phyloP scores from a whole-genome alignment of 1,284 basidiomycete species.

The Agroathelia rolfsii region DNA sequence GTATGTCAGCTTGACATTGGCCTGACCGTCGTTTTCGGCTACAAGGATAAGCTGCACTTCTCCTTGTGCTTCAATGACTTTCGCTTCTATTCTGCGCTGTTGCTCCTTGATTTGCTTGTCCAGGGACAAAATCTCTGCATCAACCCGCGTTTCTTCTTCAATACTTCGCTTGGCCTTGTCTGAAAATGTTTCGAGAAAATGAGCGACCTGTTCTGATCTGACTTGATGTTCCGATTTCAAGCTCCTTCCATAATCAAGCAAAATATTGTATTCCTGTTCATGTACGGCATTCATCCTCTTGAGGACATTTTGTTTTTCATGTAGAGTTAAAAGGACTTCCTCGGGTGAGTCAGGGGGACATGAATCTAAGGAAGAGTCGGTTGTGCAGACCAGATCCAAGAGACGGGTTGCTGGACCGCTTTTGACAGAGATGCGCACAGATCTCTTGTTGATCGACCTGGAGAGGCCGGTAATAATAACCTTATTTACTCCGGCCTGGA shows the following conservation, averaged over 20 bases:
- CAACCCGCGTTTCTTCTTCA: constrained; percentile 25
- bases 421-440: constrained; percentile 38
- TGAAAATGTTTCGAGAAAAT: constrained; percentile 34
- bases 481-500: constrained; percentile 40
- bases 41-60: constrained; percentile 21
- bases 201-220: no score
- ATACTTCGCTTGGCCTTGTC: constrained; percentile 27
- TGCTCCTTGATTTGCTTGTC: constrained; percentile 29
- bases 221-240: no score
- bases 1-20: constrained; percentile 44
- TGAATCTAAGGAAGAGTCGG: no score
- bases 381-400: constrained; percentile 40
- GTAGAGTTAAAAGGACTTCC: constrained; percentile 25
- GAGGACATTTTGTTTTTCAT: constrained; percentile 24
- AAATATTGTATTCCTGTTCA: no score
- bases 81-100: constrained; percentile 23
- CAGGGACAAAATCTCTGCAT: constrained; percentile 31
- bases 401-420: constrained; percentile 33
- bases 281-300: no score
- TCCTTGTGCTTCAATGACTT: constrained; percentile 27
- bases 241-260: no score
- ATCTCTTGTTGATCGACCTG: constrained; percentile 35
- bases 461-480: constrained; percentile 36
- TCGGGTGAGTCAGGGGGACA: no score
- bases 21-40: constrained; percentile 23